Percentiles rank a stretch among this genome's conserved stretches.
Evolutionary conservation across 768 basidiomycete genomes (phyloP).

Genomic region (Leucogyrophana mollusca): DNA sequence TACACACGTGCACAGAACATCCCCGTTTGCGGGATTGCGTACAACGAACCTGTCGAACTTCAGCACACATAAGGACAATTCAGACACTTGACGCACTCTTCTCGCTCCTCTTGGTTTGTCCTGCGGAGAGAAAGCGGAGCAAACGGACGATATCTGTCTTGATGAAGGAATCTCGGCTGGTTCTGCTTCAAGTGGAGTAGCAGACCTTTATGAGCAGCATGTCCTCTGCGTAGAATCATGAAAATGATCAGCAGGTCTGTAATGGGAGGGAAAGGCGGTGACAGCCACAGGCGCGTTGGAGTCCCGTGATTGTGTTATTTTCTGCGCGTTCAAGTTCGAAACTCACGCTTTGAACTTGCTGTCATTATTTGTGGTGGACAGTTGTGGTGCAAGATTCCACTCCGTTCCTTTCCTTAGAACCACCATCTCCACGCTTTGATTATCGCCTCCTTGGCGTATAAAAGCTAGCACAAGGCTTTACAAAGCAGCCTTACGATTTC

Average conservation of each 20-base stretch:
- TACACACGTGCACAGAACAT: slow-evolving; percentile 55
- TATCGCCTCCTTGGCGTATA: too few relatives aligned
- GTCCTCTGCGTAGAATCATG: too few relatives aligned
- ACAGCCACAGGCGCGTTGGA: too few relatives aligned
- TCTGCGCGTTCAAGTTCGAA: too few relatives aligned
- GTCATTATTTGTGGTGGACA: too few relatives aligned
- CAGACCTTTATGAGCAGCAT: too few relatives aligned
- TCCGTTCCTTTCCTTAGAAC: slow-evolving; percentile 1
- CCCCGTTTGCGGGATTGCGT: slow-evolving; percentile 67
- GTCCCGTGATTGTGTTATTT: too few relatives aligned
- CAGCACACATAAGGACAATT: slow-evolving; percentile 17
- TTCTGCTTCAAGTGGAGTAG: too few relatives aligned
- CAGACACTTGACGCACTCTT: slow-evolving; percentile 7
- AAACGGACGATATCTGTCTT: slow-evolving; percentile 8
- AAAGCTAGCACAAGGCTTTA: not conserved
- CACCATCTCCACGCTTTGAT: not conserved
- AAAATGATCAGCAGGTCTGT: too few relatives aligned
- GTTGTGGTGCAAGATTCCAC: not conserved
- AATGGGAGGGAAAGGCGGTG: too few relatives aligned
- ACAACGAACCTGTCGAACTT: slow-evolving; percentile 45
- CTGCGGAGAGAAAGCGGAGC: slow-evolving; percentile 1
- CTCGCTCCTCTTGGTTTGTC: not conserved
- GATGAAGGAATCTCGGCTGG: slow-evolving; percentile 2
- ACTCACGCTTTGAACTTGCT: too few relatives aligned
- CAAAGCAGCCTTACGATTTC: not conserved